Evolutionary conservation across 2,329 filamentous ascomycete species (phyloP).

Genomic region (Epicoccum nigrum): DNA sequence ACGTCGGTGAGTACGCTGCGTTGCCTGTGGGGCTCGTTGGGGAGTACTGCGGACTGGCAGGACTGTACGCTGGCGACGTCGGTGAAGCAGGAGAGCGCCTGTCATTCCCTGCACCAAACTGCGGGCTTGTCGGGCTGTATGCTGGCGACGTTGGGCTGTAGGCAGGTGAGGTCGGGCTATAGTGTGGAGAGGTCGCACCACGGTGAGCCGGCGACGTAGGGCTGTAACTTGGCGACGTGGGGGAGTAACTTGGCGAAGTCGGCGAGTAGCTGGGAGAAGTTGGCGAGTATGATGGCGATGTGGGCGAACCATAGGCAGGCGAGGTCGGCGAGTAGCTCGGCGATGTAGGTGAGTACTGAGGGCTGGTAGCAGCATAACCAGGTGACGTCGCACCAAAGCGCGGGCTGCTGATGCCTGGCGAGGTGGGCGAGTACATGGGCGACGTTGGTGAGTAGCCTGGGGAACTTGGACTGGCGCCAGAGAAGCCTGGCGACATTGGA

Average conservation of each 20-base stretch:
- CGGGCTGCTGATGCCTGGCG: slow-evolving; percentile 65
- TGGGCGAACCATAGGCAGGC: slow-evolving; percentile 51
- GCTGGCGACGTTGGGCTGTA: slow-evolving; percentile 61
- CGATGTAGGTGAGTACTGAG: slow-evolving; percentile 59
- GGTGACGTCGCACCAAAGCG: slow-evolving; percentile 60
- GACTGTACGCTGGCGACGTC: slow-evolving; percentile 73
- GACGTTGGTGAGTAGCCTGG: slow-evolving; percentile 55
- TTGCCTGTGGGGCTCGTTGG: slow-evolving; percentile 60
- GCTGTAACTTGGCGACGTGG: slow-evolving; percentile 59
- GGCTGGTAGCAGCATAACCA: slow-evolving; percentile 58
- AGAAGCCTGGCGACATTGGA: slow-evolving; percentile 66
- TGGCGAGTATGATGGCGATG: slow-evolving; percentile 56
- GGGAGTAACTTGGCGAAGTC: slow-evolving; percentile 64
- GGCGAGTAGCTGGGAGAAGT: slow-evolving; percentile 60
- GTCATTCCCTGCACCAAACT: slow-evolving; percentile 44
- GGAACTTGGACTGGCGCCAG: slow-evolving; percentile 43
- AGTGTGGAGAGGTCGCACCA: slow-evolving; percentile 49
- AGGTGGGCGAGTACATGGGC: slow-evolving; percentile 66
- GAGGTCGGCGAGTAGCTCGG: slow-evolving; percentile 67
- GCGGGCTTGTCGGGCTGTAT: slow-evolving; percentile 62
- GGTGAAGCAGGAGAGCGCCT: slow-evolving; percentile 60
- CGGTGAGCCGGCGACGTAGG: slow-evolving; percentile 58
- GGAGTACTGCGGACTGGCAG: slow-evolving; percentile 66
- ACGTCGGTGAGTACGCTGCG: slow-evolving; percentile 56
- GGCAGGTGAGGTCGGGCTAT: slow-evolving; percentile 55